Conservation (phyloP, 345 rosid genomes). For the Rhodamnia rubescens region DNA sequence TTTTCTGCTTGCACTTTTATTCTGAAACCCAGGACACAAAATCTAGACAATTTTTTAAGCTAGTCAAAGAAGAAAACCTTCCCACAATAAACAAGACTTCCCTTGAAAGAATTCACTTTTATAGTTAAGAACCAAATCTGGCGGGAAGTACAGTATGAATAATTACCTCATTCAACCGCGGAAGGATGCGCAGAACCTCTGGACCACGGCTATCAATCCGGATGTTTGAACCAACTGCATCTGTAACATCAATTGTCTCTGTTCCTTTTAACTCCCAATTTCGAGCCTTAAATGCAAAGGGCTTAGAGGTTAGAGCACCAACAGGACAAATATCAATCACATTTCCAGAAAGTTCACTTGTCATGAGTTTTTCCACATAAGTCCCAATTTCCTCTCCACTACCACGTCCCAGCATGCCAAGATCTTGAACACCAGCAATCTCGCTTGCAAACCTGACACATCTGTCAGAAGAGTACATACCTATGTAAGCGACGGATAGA, state of each 20-base stretch:
- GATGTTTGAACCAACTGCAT: slow-evolving; percentile 96
- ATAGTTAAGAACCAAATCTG: background rate
- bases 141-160: background rate
- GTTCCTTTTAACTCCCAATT: slow-evolving; percentile 99
- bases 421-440: slow-evolving; percentile 97
- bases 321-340: slow-evolving; percentile 98
- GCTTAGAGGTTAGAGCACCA: slow-evolving; percentile 96
- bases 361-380: slow-evolving; percentile 96
- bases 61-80: background rate
- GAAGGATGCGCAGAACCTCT: slow-evolving; percentile 88
- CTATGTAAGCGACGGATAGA: background rate
- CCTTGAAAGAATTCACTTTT: background rate
- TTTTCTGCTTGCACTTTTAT: background rate
- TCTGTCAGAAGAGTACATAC: slow-evolving; percentile 21
- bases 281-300: slow-evolving; percentile 97
- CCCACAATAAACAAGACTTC: background rate
- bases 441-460: slow-evolving; percentile 98
- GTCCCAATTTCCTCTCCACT: slow-evolving; percentile 99
- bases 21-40: background rate
- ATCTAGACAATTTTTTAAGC: background rate
- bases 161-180: slow-evolving; percentile 87
- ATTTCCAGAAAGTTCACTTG: slow-evolving; percentile 98
- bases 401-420: slow-evolving; percentile 98
- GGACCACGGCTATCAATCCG: slow-evolving; percentile 98
- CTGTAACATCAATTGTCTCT: slow-evolving; percentile 89